Evolutionary conservation across 768 basidiomycete genomes (phyloP).

Genomic region (Cystoderma amianthinum): DNA sequence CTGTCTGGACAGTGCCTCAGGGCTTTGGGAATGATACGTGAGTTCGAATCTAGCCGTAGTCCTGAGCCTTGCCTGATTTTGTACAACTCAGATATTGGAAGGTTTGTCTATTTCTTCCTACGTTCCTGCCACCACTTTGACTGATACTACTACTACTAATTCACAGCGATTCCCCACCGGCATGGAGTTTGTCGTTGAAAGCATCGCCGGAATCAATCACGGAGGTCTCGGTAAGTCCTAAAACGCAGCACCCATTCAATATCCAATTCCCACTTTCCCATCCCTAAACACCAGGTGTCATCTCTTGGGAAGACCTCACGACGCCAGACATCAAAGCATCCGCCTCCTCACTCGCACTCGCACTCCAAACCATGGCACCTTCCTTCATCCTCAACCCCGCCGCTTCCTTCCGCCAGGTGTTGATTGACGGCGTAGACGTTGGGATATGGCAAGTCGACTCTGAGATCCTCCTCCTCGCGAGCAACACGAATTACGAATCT

Average conservation of each 20-base stretch:
- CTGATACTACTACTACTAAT: not conserved
- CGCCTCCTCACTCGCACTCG: slow-evolving; percentile 39
- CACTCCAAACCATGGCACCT: slow-evolving; percentile 32
- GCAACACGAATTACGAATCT: slow-evolving; percentile 40
- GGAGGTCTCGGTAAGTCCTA: slow-evolving; percentile 44
- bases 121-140: not conserved
- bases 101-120: slow-evolving; percentile 14
- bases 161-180: slow-evolving; percentile 51
- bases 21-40: slow-evolving; percentile 62
- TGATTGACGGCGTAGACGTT: slow-evolving; percentile 35
- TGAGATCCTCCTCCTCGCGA: slow-evolving; percentile 39
- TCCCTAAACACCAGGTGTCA: slow-evolving; percentile 23
- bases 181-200: slow-evolving; percentile 61
- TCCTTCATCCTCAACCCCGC: slow-evolving; percentile 37
- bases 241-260: too few relatives aligned
- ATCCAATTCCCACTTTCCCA: not conserved
- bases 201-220: slow-evolving; percentile 63
- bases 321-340: slow-evolving; percentile 43
- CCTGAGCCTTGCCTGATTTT: not conserved
- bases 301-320: slow-evolving; percentile 52
- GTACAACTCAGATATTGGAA: slow-evolving; percentile 39
- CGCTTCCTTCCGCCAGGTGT: slow-evolving; percentile 32
- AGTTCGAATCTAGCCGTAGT: slow-evolving; percentile 7
- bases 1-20: slow-evolving; percentile 78
- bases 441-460: slow-evolving; percentile 38